phyloP scores from a whole-genome alignment of 306 rosid species.

The Prinsepia uniflora region DNA sequence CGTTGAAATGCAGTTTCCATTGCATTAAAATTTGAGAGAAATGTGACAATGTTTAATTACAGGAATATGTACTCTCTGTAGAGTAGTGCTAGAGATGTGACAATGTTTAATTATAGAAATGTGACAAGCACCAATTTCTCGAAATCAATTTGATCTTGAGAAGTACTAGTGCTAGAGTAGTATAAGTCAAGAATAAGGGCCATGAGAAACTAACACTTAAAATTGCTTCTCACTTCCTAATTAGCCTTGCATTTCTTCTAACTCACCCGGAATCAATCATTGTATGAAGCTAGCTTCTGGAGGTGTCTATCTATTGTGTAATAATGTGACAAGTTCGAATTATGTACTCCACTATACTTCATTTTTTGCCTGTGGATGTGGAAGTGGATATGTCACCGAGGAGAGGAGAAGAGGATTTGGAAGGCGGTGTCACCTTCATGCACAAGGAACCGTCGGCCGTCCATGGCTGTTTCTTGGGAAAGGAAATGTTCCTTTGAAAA shows the following conservation, averaged over 20 bases:
- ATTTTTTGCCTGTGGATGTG: not conserved
- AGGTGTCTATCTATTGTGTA: not conserved
- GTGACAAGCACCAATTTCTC: not conserved
- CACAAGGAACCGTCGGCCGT: not conserved
- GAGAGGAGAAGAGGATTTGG: constrained; percentile 3
- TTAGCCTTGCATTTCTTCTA: not conserved
- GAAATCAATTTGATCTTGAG: not conserved
- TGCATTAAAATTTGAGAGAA: not conserved
- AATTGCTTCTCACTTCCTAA: constrained; percentile 3
- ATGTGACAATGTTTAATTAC: not conserved
- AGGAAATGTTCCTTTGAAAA: constrained; percentile 25
- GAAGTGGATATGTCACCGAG: not conserved
- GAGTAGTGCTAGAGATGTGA: not conserved
- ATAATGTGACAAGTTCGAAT: not conserved
- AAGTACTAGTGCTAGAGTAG: not conserved
- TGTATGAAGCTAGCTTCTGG: not conserved
- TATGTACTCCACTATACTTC: not conserved
- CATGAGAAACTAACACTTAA: constrained; percentile 1
- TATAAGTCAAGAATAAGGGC: not conserved
- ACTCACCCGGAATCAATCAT: not conserved
- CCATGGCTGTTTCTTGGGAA: constrained; percentile 27
- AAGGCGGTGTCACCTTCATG: not conserved
- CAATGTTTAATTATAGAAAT: not conserved
- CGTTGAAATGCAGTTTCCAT: not conserved
- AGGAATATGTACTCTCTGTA: not conserved